Evolutionary conservation across 805 yeast genomes (phyloP).

Genomic region (Candida succiphila): DNA sequence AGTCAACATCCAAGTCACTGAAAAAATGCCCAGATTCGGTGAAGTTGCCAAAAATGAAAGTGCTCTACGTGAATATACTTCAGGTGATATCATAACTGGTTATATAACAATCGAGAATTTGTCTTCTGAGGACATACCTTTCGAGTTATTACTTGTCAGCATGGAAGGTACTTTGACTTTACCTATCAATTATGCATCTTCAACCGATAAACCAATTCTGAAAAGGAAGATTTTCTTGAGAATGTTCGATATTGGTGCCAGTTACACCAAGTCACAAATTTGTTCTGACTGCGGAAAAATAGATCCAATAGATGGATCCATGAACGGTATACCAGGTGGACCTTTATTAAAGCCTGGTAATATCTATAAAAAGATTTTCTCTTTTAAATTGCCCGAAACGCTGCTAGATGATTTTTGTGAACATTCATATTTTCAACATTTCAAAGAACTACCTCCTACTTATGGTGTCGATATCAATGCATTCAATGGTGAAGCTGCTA

Average conservation of each 20-base stretch:
- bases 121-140: slow-evolving; percentile 32
- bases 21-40: slow-evolving; percentile 24
- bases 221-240: slow-evolving; percentile 27
- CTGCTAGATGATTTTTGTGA: slow-evolving; percentile 43
- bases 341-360: slow-evolving; percentile 34
- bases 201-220: not conserved
- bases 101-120: slow-evolving; percentile 34
- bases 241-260: slow-evolving; percentile 43
- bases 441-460: slow-evolving; percentile 28
- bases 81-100: slow-evolving; percentile 63
- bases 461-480: slow-evolving; percentile 25
- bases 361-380: slow-evolving; percentile 45
- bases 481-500: slow-evolving; percentile 12
- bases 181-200: slow-evolving; percentile 2
- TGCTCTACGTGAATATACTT: slow-evolving; percentile 43
- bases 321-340: slow-evolving; percentile 32
- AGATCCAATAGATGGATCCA: slow-evolving; percentile 15
- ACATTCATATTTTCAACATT: slow-evolving; percentile 26
- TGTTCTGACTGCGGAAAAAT: slow-evolving; percentile 6
- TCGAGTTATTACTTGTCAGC: slow-evolving; percentile 53
- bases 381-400: slow-evolving; percentile 43
- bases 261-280: slow-evolving; percentile 11
- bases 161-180: slow-evolving; percentile 39
- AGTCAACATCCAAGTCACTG: slow-evolving; percentile 26
- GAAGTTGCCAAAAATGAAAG: slow-evolving; percentile 17